A percentile compares a stretch with the other conserved stretches of the same genome.
phyloP scores from a whole-genome alignment of 352 stramenopile genomes.

The Blastocystis sp. region DNA sequence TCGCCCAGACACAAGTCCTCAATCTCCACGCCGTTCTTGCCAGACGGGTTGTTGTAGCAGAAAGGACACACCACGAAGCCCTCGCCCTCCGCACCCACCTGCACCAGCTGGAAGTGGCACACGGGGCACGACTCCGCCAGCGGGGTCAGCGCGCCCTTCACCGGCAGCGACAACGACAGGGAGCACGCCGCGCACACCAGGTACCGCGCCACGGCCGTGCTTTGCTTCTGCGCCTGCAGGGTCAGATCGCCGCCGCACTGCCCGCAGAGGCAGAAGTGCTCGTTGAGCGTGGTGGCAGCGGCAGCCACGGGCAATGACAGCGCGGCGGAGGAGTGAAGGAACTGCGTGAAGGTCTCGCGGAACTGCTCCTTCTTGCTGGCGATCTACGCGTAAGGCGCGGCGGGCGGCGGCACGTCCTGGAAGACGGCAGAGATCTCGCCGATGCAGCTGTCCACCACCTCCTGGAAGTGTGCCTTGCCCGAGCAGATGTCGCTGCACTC shows the following conservation, averaged over 20 bases:
- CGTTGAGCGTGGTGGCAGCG: not conserved
- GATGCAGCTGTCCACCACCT: constrained; percentile 81
- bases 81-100: constrained; percentile 45
- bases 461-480: constrained; percentile 78
- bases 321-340: constrained; percentile 80
- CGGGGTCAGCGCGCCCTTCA: constrained; percentile 48
- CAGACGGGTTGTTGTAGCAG: constrained; percentile 72
- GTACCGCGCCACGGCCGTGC: constrained; percentile 74
- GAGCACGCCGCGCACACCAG: constrained; percentile 71
- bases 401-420: constrained; percentile 73
- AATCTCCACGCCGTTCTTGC: constrained; percentile 2
- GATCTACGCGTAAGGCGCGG: constrained; percentile 72
- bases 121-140: constrained; percentile 70
- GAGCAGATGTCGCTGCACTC: constrained; percentile 83
- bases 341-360: constrained; percentile 81
- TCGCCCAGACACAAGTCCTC: constrained; percentile 52
- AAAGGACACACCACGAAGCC: constrained; percentile 71
- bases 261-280: constrained; percentile 60
- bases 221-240: constrained; percentile 69
- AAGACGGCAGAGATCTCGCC: constrained; percentile 79
- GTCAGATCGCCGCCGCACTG: constrained; percentile 70
- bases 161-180: constrained; percentile 68
- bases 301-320: constrained; percentile 13
- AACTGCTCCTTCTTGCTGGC: constrained; percentile 81
- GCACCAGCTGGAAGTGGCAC: constrained; percentile 72